These are phyloP conservation scores for Corymbia calophylla DNA, from an alignment of 441 rosid species.

Conservation along the genomic window DNA sequence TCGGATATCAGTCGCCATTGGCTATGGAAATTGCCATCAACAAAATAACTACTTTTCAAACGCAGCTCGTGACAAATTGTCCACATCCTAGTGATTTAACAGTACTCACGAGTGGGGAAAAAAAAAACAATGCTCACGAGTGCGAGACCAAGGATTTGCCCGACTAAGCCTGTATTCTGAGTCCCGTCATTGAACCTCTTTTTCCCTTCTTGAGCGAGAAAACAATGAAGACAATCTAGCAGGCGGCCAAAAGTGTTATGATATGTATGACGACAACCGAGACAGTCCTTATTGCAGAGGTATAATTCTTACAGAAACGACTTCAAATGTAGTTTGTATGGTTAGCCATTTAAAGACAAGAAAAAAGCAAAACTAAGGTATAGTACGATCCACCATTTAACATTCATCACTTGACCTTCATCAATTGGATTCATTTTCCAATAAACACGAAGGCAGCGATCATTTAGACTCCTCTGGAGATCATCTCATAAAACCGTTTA, in stretches of 20 bases:
- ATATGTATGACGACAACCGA: neutral
- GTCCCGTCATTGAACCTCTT: neutral
- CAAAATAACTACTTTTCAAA: neutral
- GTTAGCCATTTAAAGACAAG: neutral
- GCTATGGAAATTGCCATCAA: neutral
- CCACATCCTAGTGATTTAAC: neutral
- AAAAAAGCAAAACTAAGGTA: neutral
- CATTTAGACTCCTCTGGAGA: constrained; percentile 5
- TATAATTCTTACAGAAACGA: neutral
- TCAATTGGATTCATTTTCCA: neutral
- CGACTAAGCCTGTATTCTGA: neutral
- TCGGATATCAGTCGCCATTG: neutral
- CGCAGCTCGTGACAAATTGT: neutral
- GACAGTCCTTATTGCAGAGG: neutral
- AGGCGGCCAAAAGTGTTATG: neutral
- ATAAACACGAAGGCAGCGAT: neutral
- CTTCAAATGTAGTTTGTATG: neutral
- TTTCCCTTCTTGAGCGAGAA: neutral
- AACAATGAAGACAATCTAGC: neutral
- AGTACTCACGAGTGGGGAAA: neutral
- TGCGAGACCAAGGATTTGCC: neutral
- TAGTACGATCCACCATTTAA: neutral
- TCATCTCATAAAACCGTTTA: constrained; percentile 11
- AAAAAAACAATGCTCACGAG: neutral
- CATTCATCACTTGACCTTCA: neutral